phyloP scores from a whole-genome alignment of 1,284 basidiomycete genomes.

The Rhodotorula sp. region DNA sequence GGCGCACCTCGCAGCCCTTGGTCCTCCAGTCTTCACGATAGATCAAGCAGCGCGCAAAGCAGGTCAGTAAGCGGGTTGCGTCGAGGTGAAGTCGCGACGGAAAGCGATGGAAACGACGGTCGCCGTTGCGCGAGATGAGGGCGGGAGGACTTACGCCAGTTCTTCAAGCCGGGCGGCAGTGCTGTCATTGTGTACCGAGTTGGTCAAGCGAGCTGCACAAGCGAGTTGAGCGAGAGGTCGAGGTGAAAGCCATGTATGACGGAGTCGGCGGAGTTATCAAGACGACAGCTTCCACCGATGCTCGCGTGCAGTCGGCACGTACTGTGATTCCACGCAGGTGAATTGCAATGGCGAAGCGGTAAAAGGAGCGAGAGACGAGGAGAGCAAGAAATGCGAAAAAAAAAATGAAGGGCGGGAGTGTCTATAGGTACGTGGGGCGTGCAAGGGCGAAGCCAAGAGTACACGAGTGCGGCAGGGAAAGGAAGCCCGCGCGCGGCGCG shows the following conservation, averaged over 20 bases:
- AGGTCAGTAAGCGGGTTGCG: neutral
- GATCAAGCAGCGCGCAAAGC: neutral
- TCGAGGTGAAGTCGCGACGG: neutral
- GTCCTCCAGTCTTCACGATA: constrained; percentile 31
- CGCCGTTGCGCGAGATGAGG: neutral
- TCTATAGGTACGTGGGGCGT: neutral
- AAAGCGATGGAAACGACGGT: neutral
- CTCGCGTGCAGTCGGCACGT: too few relatives aligned
- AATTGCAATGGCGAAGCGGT: neutral
- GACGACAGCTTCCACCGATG: neutral
- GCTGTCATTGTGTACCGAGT: neutral
- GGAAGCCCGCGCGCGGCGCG: constrained; percentile 15
- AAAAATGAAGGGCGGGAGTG: neutral
- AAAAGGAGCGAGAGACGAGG: neutral
- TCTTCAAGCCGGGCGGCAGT: constrained; percentile 28
- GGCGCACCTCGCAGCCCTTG: constrained; percentile 31
- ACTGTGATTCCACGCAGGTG: neutral
- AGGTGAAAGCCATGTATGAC: neutral
- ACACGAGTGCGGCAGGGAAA: neutral
- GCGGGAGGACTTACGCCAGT: constrained; percentile 30
- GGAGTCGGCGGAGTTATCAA: neutral
- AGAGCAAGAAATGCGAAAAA: neutral
- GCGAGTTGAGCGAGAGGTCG: too few relatives aligned
- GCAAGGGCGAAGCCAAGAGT: neutral
- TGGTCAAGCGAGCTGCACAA: too few relatives aligned